phyloP scores from a whole-genome alignment of 2,329 filamentous ascomycete genomes.

The Rhinocladiella mackenziei region DNA sequence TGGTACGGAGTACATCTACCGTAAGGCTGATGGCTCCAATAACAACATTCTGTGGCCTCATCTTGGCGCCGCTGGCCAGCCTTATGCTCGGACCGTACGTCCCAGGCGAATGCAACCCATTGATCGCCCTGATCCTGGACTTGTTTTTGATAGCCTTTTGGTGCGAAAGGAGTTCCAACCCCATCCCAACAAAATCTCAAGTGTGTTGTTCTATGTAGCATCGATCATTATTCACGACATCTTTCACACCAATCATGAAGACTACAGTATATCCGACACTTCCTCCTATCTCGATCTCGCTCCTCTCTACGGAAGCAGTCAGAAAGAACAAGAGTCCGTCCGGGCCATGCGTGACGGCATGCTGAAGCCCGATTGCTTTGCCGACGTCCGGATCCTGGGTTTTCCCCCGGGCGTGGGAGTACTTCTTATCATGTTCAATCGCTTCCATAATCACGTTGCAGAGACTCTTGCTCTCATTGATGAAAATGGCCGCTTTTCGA shows the following conservation, averaged over 20 bases:
- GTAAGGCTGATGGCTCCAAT: conserved; percentile 65
- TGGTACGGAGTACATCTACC: conserved; percentile 58
- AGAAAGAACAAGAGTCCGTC: conserved; percentile 48
- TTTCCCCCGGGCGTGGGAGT: conserved; percentile 70
- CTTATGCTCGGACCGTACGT: conserved; percentile 63
- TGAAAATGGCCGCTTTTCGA: conserved; percentile 72
- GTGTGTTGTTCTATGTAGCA: conserved; percentile 68
- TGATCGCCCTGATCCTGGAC: conserved; percentile 62
- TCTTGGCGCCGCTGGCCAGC: conserved; percentile 63
- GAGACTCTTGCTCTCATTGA: conserved; percentile 82
- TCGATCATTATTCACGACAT: conserved; percentile 71
- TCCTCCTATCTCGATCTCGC: conserved; percentile 70
- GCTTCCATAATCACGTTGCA: conserved; percentile 82
- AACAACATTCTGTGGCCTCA: conserved; percentile 66
- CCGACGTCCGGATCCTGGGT: conserved; percentile 64
- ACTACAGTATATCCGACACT: conserved; percentile 60
- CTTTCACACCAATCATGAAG: conserved; percentile 63
- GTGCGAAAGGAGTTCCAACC: conserved; percentile 41
- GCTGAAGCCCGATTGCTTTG: conserved; percentile 69
- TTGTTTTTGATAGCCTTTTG: conserved; percentile 46
- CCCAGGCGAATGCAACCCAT: conserved; percentile 52
- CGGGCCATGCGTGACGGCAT: conserved; percentile 65
- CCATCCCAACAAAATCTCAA: conserved; percentile 69
- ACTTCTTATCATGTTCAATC: conserved; percentile 67
- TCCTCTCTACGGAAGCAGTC: conserved; percentile 63